A percentile compares a stretch with the other conserved stretches of the same genome.
phyloP scores from a whole-genome alignment of 2,329 filamentous ascomycete genomes.

The Penicillium capsulatum region DNA sequence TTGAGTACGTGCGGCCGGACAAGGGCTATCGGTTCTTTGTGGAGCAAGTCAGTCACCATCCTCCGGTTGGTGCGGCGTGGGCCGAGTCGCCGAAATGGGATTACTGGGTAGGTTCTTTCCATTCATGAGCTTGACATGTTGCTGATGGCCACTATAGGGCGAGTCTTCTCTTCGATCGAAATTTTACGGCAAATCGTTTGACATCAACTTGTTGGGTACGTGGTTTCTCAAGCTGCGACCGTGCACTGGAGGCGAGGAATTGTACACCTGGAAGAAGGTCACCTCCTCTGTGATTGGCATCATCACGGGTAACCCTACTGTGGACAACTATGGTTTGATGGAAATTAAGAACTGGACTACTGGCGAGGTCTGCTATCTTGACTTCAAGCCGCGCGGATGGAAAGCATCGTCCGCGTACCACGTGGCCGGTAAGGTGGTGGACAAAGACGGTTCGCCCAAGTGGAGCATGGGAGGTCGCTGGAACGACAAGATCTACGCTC shows the following conservation, averaged over 20 bases:
- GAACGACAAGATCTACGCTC: slow-evolving; percentile 96
- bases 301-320: slow-evolving; percentile 89
- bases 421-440: slow-evolving; percentile 79
- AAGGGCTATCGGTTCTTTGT: slow-evolving; percentile 98
- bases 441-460: slow-evolving; percentile 70
- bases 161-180: slow-evolving; percentile 94
- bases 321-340: slow-evolving; percentile 98
- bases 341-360: slow-evolving; percentile 97
- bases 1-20: slow-evolving; percentile 91
- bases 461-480: slow-evolving; percentile 91
- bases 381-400: slow-evolving; percentile 96
- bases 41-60: slow-evolving; percentile 97
- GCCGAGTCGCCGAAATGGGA: slow-evolving; percentile 93
- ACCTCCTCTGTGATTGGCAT: slow-evolving; percentile 97
- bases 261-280: slow-evolving; percentile 99
- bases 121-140: not conserved
- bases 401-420: slow-evolving; percentile 89
- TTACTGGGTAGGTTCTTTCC: slow-evolving; percentile 61
- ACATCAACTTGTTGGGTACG: slow-evolving; percentile 91
- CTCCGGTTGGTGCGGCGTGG: slow-evolving; percentile 87
- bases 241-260: slow-evolving; percentile 68
- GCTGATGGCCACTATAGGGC: slow-evolving; percentile 51
- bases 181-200: slow-evolving; percentile 96
- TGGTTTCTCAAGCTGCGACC: slow-evolving; percentile 91
- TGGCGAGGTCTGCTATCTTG: slow-evolving; percentile 79